Evolutionary conservation across 1,284 basidiomycete genomes (phyloP).

Genomic region (Puccinia novopanici): DNA sequence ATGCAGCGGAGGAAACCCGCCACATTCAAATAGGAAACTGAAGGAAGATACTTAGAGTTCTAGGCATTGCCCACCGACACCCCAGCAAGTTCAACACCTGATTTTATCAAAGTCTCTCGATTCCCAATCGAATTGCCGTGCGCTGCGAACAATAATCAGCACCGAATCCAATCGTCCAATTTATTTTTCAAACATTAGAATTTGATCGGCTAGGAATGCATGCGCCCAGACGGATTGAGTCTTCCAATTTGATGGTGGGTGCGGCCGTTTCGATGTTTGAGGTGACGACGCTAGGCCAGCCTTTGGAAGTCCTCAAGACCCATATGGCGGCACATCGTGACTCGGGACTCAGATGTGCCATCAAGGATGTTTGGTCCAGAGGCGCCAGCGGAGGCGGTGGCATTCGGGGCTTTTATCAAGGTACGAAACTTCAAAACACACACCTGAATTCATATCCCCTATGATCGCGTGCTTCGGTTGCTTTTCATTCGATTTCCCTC

Average conservation of each 20-base stretch:
- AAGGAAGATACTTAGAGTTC: neutral
- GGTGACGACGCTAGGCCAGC: conserved; percentile 44
- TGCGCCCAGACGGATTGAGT: conserved; percentile 34
- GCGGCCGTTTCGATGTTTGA: conserved; percentile 48
- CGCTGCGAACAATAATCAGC: neutral
- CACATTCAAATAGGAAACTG: neutral
- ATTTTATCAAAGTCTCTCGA: neutral
- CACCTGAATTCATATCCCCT: too few relatives aligned
- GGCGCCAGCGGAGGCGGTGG: conserved; percentile 34
- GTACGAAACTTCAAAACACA: conserved; percentile 1
- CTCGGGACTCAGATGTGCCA: conserved; percentile 18
- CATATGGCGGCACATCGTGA: conserved; percentile 51
- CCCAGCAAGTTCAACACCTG: neutral
- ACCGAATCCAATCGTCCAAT: neutral
- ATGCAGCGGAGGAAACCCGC: neutral
- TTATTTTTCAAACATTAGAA: neutral
- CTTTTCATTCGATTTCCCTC: neutral
- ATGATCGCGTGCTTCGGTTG: neutral
- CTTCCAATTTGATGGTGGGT: conserved; percentile 44
- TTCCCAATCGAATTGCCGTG: neutral
- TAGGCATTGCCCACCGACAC: too few relatives aligned
- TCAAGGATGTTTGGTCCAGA: conserved; percentile 39
- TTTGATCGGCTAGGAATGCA: neutral
- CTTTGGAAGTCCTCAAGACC: conserved; percentile 47
- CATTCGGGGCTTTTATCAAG: conserved; percentile 47